These are phyloP conservation scores for Alternaria panax DNA, from an alignment of 2,329 filamentous ascomycete species.

Conservation along the genomic window DNA sequence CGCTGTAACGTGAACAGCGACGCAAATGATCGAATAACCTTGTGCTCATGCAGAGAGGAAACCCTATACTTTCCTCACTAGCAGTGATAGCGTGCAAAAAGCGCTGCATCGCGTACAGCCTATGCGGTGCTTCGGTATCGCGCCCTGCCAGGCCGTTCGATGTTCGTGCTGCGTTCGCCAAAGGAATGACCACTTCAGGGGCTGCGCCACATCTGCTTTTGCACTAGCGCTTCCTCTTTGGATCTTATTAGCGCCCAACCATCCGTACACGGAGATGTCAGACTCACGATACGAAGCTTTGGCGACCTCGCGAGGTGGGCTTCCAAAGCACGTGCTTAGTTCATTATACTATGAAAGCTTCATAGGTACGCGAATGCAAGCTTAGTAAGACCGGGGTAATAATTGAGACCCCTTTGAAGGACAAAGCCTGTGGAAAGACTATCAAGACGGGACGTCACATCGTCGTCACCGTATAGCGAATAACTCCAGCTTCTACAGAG, in stretches of 20 bases:
- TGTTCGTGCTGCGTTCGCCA: constrained; percentile 17
- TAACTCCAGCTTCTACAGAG: constrained; percentile 52
- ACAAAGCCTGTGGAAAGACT: background rate
- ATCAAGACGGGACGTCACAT: background rate
- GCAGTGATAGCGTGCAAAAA: background rate
- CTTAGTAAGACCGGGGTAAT: background rate
- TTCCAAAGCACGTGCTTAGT: background rate
- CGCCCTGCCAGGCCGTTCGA: background rate
- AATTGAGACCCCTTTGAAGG: background rate
- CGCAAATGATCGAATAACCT: background rate
- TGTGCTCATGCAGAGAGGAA: background rate
- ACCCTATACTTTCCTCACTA: background rate
- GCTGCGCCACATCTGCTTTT: constrained; percentile 15
- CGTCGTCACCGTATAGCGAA: constrained; percentile 50
- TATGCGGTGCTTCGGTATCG: background rate
- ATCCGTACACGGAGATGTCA: constrained; percentile 6
- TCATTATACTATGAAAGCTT: background rate
- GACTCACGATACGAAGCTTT: background rate
- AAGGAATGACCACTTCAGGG: constrained; percentile 14
- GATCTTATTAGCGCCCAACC: constrained; percentile 2
- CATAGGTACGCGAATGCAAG: background rate
- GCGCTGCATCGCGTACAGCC: background rate
- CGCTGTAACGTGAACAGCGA: background rate
- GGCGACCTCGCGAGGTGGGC: background rate
- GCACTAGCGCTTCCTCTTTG: constrained; percentile 7